Base-by-base conservation (phyloP, 2,329 filamentous ascomycete species). In the Sarocladiaceae sp. region DNA sequence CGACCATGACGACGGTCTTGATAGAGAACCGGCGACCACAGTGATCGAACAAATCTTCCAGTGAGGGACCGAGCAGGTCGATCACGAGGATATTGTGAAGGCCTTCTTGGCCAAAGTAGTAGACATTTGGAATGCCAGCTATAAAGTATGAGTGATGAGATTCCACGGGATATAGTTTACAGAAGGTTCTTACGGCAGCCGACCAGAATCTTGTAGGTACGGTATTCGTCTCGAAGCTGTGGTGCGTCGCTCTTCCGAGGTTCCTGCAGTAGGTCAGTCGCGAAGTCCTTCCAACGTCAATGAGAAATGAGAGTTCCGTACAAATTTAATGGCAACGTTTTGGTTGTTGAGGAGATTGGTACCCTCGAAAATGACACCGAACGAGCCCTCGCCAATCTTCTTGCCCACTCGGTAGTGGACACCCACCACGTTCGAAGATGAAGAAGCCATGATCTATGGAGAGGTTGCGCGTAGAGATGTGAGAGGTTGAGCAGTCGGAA, bases 121-220 rank as follows among this genome's bases (percentile, higher is more conserved):
- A 97, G 59, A 98, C 93, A 78, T 97, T 97, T 59, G 93, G 93
- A 56, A 98, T 97, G 59, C 93, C 93, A 59, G 91, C 91, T 97
- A 23, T 9, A 33, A 33, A 21, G 12, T n/a, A 27, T 43, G 6
- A 43, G 63, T 21, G 39, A 47, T 33, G 32, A 16, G 20, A 32
- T 49, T 57, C 47, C 56, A 57, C 12, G 9, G 6, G 29, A 9
- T 15, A 34, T 10, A 19, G 19, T 12, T 10, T 15, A 12, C 15
- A 18, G 21, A 6, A 7, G 13, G 7, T 33, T 26, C 93, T 85
- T 74, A 98, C 93, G 91, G 74, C 93, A 98, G 64, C 93, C 93
- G 54, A 97, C 93, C 55, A 98, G 81, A 58, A 98, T 97, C 76
- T 98, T 98, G 76, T 98, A 98, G 48, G 93, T 98, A 60, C 93